Percentiles rank a stretch among this genome's conserved stretches.
Evolutionary conservation across 805 yeast genomes (phyloP).

Genomic region (Wickerhamomyces ciferrii): DNA sequence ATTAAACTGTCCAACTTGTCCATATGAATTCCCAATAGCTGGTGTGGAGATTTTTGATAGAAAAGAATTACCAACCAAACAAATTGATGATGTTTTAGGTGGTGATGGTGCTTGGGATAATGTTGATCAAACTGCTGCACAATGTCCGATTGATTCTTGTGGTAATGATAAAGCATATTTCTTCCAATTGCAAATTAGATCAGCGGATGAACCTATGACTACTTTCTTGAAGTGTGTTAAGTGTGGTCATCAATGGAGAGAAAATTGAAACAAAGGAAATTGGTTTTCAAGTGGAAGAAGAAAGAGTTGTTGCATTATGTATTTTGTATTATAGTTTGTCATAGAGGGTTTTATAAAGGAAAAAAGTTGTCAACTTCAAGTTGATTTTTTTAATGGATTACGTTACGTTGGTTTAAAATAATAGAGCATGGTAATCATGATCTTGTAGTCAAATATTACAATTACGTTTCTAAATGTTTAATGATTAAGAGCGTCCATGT

Average conservation of each 20-base stretch:
- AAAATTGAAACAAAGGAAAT: constrained; percentile 43
- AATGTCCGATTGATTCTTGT: constrained; percentile 86
- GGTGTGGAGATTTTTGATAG: constrained; percentile 85
- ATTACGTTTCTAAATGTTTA: too few relatives aligned
- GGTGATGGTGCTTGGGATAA: constrained; percentile 99
- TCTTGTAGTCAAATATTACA: too few relatives aligned
- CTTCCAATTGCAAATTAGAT: constrained; percentile 93
- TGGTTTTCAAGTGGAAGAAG: neutral
- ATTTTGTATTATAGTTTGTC: neutral
- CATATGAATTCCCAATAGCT: constrained; percentile 85
- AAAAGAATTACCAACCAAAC: constrained; percentile 75
- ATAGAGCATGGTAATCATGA: too few relatives aligned
- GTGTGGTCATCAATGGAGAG: constrained; percentile 96
- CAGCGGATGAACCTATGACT: constrained; percentile 99
- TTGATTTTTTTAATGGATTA: neutral
- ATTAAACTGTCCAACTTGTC: constrained; percentile 89
- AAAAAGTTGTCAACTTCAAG: too few relatives aligned
- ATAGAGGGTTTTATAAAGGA: neutral
- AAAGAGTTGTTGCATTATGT: neutral
- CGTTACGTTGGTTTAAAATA: neutral
- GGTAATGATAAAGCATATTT: constrained; percentile 90
- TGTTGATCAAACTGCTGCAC: constrained; percentile 91
- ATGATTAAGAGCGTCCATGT: neutral
- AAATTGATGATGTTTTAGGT: constrained; percentile 94
- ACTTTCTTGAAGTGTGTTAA: constrained; percentile 90